Conservation (phyloP, 2,329 filamentous ascomycete genomes). For the Proliferodiscus dingleyae region DNA sequence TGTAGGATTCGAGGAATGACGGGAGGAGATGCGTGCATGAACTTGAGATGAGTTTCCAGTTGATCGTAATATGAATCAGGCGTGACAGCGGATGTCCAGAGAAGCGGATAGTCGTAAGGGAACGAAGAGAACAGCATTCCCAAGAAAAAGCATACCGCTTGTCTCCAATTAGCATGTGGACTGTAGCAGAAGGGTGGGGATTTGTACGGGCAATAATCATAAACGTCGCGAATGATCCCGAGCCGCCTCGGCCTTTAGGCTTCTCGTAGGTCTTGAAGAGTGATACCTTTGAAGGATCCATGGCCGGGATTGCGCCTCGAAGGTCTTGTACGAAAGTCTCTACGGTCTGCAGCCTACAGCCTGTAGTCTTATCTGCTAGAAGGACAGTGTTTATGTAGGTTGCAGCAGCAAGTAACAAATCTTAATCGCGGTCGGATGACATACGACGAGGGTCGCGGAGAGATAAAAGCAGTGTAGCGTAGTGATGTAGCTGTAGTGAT, state of each 20-base stretch:
- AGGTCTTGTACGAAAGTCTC: not conserved
- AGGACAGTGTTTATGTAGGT: no score
- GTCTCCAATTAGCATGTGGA: slow-evolving; percentile 12
- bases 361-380: slow-evolving; percentile 11
- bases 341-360: no score
- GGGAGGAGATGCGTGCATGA: slow-evolving; percentile 86
- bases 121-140: slow-evolving; percentile 95
- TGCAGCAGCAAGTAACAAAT: no score
- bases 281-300: slow-evolving; percentile 30
- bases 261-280: slow-evolving; percentile 33
- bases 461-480: no score
- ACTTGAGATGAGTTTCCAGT: slow-evolving; percentile 83
- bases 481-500: no score
- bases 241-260: slow-evolving; percentile 35
- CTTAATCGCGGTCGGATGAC: not conserved
- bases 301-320: slow-evolving; percentile 8
- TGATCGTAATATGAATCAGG: slow-evolving; percentile 70
- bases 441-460: no score
- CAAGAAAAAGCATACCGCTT: slow-evolving; percentile 93
- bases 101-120: slow-evolving; percentile 89
- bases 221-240: slow-evolving; percentile 85
- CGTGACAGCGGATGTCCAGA: slow-evolving; percentile 67
- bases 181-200: slow-evolving; percentile 9
- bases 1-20: slow-evolving; percentile 90
- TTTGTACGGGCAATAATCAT: slow-evolving; percentile 88